phyloP scores from a whole-genome alignment of 208 protist genomes.

The Wallacemonas collosoma region DNA sequence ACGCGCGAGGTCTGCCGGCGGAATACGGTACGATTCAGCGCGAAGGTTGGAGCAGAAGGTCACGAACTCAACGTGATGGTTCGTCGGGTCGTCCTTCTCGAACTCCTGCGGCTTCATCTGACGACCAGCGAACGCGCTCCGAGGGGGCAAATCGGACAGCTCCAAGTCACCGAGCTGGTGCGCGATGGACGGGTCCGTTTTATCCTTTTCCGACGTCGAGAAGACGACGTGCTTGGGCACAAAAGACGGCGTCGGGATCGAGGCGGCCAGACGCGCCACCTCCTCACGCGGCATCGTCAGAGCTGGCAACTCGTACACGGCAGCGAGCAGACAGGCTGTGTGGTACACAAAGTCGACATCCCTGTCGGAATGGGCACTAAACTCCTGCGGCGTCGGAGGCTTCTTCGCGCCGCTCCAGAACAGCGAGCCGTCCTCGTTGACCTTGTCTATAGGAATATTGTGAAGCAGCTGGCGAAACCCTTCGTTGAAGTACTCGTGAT shows the following conservation, averaged over 20 bases:
- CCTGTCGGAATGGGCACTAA: conserved; percentile 40
- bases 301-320: conserved; percentile 57
- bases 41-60: conserved; percentile 91
- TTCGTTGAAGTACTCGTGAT: conserved; percentile 96
- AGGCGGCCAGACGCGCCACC: conserved; percentile 44
- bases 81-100: conserved; percentile 95
- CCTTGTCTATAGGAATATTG: conserved; percentile 98
- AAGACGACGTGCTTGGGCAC: conserved; percentile 71
- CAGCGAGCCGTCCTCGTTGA: conserved; percentile 86
- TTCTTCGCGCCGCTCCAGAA: conserved; percentile 95
- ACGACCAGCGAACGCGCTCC: conserved; percentile 35
- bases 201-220: conserved; percentile 78
- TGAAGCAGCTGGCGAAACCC: conserved; percentile 97
- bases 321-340: conserved; percentile 70
- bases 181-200: conserved; percentile 30
- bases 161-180: conserved; percentile 39
- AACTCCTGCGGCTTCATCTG: conserved; percentile 81
- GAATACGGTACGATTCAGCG: conserved; percentile 93
- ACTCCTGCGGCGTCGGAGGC: conserved; percentile 80
- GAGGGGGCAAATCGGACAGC: conserved; percentile 50
- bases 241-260: conserved; percentile 54
- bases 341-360: conserved; percentile 86
- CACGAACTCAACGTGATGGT: conserved; percentile 96
- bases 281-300: conserved; percentile 42
- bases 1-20: conserved; percentile 63